phyloP scores from a whole-genome alignment of 1,284 basidiomycete genomes.

The Tilletia caries region DNA sequence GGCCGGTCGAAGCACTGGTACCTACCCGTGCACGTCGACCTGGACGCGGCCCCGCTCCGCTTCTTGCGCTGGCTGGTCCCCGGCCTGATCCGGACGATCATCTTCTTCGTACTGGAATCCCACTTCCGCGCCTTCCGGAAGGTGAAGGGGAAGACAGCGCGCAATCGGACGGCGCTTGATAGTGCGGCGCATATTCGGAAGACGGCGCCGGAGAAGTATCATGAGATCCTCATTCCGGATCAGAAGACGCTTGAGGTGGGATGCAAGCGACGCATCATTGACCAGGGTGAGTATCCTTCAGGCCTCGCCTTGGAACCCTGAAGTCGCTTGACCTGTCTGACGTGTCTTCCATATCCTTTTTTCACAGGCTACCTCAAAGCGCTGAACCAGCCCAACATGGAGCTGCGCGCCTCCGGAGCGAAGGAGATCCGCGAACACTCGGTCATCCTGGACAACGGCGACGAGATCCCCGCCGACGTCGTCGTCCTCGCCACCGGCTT shows the following conservation, averaged over 20 bases:
- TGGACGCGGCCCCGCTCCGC: constrained; percentile 6
- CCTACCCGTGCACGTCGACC: constrained; percentile 20
- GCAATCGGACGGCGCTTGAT: constrained; percentile 17
- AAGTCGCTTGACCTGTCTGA: not conserved
- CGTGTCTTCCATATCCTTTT: not conserved
- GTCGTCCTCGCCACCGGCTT: constrained; percentile 33
- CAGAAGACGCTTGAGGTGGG: constrained; percentile 29
- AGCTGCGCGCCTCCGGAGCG: constrained; percentile 23
- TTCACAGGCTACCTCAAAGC: constrained; percentile 24
- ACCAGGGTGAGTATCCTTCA: constrained; percentile 17
- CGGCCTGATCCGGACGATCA: constrained; percentile 22
- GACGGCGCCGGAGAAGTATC: constrained; percentile 36
- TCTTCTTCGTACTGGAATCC: constrained; percentile 27
- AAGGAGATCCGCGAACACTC: constrained; percentile 23
- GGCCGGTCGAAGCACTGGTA: constrained; percentile 31
- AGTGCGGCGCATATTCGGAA: constrained; percentile 27
- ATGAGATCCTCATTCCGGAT: constrained; percentile 34
- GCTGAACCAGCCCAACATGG: constrained; percentile 28
- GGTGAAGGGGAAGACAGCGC: constrained; percentile 21
- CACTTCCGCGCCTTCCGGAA: constrained; percentile 24
- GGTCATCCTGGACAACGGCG: constrained; percentile 26
- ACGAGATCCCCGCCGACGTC: constrained; percentile 27
- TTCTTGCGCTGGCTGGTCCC: constrained; percentile 20
- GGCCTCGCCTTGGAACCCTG: not conserved
- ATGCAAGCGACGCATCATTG: constrained; percentile 38